Evolutionary conservation across 2,329 filamentous ascomycete species (phyloP).

Genomic region (Cytospora schulzeri): DNA sequence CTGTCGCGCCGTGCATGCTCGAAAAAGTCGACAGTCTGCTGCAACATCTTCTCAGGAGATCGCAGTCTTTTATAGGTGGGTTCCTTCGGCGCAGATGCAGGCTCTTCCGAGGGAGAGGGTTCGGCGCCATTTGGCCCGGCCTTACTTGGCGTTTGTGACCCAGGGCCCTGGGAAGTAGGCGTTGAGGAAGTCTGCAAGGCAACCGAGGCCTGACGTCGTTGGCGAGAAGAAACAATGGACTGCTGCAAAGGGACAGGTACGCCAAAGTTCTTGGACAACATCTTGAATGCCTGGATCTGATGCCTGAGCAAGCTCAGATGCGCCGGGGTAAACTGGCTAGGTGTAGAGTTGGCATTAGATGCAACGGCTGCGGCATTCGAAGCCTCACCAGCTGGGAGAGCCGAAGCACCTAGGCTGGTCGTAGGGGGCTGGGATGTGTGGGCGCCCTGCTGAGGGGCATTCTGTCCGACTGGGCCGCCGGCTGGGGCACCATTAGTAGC

Average conservation of each 20-base stretch:
- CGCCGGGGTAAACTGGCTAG: constrained; percentile 70
- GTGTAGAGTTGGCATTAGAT: constrained; percentile 34
- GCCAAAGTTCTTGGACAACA: constrained; percentile 82
- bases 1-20: constrained; percentile 77
- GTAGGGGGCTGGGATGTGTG: constrained; percentile 41
- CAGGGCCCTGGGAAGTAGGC: constrained; percentile 35
- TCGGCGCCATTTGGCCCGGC: constrained; percentile 40
- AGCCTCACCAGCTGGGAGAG: constrained; percentile 39
- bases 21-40: constrained; percentile 70
- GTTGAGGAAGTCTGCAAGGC: constrained; percentile 45
- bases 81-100: constrained; percentile 41
- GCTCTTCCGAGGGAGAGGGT: constrained; percentile 39
- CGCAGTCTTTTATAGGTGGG: constrained; percentile 72
- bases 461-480: constrained; percentile 46
- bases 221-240: constrained; percentile 75
- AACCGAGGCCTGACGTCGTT: constrained; percentile 63
- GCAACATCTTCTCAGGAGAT: constrained; percentile 62
- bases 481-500: constrained; percentile 60
- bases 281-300: constrained; percentile 90
- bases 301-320: constrained; percentile 78
- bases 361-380: constrained; percentile 38
- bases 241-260: constrained; percentile 80
- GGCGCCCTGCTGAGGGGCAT: constrained; percentile 39
- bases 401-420: constrained; percentile 42
- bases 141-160: constrained; percentile 40